These are phyloP conservation scores for Yamadazyma siamensis DNA, from an alignment of 1,139 yeast species.

Conservation along the genomic window DNA sequence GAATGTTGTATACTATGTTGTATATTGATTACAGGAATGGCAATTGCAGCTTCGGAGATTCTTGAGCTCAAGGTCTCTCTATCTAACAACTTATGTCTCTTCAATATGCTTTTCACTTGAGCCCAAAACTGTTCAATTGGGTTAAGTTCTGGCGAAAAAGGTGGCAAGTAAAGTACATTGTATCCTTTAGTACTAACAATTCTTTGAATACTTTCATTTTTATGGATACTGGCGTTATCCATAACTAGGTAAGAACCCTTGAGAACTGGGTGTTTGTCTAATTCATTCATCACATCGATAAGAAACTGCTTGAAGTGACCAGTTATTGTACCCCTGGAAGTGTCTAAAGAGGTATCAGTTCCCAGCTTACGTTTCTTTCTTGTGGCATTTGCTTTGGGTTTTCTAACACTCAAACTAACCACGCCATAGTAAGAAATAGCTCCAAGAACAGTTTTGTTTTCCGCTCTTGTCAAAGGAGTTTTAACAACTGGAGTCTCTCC, in stretches of 20 bases:
- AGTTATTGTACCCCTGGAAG: background rate
- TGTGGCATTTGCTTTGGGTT: background rate
- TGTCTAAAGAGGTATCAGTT: slow-evolving; percentile 21
- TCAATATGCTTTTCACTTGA: slow-evolving; percentile 8
- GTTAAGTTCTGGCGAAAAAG: slow-evolving; percentile 11
- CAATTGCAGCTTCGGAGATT: slow-evolving; percentile 10
- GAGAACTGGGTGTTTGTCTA: slow-evolving; percentile 20
- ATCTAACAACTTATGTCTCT: slow-evolving; percentile 8
- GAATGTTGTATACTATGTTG: slow-evolving; percentile 10
- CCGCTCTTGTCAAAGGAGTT: background rate
- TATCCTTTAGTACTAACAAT: slow-evolving; percentile 10
- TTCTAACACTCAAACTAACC: background rate
- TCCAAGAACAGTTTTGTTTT: background rate
- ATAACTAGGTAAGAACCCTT: slow-evolving; percentile 26
- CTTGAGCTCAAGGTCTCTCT: slow-evolving; percentile 8
- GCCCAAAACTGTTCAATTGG: slow-evolving; percentile 13
- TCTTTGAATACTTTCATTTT: slow-evolving; percentile 8
- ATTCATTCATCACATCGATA: background rate
- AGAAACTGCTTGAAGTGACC: background rate
- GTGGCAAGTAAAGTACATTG: slow-evolving; percentile 9
- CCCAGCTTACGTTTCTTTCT: background rate
- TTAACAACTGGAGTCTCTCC: background rate
- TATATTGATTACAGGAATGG: slow-evolving; percentile 8
- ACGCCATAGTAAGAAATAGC: background rate
- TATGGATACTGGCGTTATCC: too few relatives aligned